A percentile compares a stretch with the other conserved stretches of the same genome.
These are phyloP conservation scores for Fraxinus albicans DNA, from an alignment of 305 asterid species.

Conservation along the genomic window DNA sequence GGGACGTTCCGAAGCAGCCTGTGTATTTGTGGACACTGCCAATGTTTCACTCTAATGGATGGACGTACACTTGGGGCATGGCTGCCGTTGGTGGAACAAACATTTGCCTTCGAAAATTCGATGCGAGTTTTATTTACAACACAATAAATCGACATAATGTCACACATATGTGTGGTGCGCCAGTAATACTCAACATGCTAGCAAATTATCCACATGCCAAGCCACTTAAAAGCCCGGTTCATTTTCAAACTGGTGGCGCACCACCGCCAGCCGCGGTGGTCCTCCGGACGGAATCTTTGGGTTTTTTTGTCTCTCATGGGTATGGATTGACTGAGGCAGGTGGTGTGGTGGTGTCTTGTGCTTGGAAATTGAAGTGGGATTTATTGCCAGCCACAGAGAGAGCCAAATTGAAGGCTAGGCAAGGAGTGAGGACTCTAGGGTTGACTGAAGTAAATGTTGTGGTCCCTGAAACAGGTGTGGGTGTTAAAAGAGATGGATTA, in stretches of 20 bases:
- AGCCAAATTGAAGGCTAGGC: conserved; percentile 56
- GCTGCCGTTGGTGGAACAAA: conserved; percentile 63
- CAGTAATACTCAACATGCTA: conserved; percentile 52
- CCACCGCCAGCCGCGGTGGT: conserved; percentile 59
- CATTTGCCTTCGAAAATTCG: conserved; percentile 51
- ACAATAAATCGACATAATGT: conserved; percentile 36
- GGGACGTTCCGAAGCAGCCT: conserved; percentile 54
- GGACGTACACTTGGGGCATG: conserved; percentile 81
- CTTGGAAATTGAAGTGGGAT: conserved; percentile 60
- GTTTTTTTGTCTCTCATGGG: conserved; percentile 50
- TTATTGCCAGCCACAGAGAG: conserved; percentile 40
- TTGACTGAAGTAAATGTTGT: conserved; percentile 54
- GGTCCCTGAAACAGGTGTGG: conserved; percentile 36
- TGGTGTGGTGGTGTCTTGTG: conserved; percentile 49
- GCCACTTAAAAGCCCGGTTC: conserved; percentile 32
- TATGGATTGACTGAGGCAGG: conserved; percentile 66
- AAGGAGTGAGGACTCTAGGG: conserved; percentile 55
- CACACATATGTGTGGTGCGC: conserved; percentile 71
- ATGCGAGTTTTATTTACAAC: conserved; percentile 34
- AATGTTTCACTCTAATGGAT: conserved; percentile 68
- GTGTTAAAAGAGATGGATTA: conserved; percentile 50
- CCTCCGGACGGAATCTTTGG: conserved; percentile 41
- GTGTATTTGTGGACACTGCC: conserved; percentile 71
- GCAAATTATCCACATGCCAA: conserved; percentile 30
- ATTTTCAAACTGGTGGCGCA: conserved; percentile 50